Evolutionary conservation across 441 rosid species (phyloP), one percentile per base, ranked within the genome.

Genomic region (Pelargonium citronellum): DNA sequence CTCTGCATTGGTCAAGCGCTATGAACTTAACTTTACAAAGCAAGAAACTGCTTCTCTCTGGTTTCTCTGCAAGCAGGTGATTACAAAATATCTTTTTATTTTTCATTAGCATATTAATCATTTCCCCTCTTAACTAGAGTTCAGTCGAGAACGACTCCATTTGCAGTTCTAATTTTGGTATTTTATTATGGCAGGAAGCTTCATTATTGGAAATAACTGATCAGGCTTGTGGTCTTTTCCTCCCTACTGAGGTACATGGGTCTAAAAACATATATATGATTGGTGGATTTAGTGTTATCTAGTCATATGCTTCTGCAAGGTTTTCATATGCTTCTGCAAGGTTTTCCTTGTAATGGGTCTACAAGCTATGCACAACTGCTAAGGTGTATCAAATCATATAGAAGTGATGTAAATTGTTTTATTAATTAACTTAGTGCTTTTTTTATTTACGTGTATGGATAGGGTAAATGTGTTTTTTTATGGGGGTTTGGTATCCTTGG

Each of bases 51-150:
- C 96, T 57, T 89, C 96, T 77, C 90, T 95, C 58, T 95, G 99
- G 96, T 91, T 91, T 84, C 81, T 95, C 68, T 95, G 99, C 79
- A 91, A 91, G 81, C 97, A 91, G 96, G 99, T 87, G 64, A 64
- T 17, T 68, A 39, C 19, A 64, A 78, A 63, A 51, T 67, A n/a
- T 43, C 17, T 67, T 19, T 68, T 69, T 70, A 49, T 27, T 64
- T 27, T 13, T 44, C 60, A 53, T 1, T 17, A 7, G 0, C 22
- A n/a, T 53, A 53, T 53, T 53, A 37, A 37, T 37, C 41, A 37
- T 37, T 30, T 37, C 41, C 41, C 41, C 41, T 37, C 41, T 39
- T 67, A 47, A 60, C 60, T 66, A 19, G 39, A 67, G 19, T 68
- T 46, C 41, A 63, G 39, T 60, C 53, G 46, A 60, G 20, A 61